phyloP scores from a whole-genome alignment of 495 filamentous ascomycete genomes.

The Apodospora peruviana region DNA sequence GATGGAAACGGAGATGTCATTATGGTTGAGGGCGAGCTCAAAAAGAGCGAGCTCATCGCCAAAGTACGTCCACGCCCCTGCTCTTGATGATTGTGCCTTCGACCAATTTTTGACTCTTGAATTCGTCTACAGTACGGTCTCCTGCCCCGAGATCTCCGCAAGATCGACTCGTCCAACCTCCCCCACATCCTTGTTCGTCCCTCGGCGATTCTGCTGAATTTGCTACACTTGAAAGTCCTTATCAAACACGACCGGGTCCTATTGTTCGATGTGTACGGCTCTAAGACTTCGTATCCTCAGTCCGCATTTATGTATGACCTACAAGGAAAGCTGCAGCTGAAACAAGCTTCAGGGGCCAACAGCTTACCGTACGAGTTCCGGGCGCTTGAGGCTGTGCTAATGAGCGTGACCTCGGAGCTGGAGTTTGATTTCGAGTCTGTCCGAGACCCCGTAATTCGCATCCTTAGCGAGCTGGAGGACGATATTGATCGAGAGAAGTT shows the following conservation, averaged over 20 bases:
- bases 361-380: slow-evolving; percentile 65
- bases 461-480: slow-evolving; percentile 87
- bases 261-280: slow-evolving; percentile 91
- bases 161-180: slow-evolving; percentile 97
- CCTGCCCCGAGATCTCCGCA: slow-evolving; percentile 90
- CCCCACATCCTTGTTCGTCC: slow-evolving; percentile 94
- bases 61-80: slow-evolving; percentile 56
- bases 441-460: slow-evolving; percentile 81
- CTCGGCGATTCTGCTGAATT: slow-evolving; percentile 88
- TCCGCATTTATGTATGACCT: slow-evolving; percentile 95
- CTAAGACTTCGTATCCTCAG: slow-evolving; percentile 90
- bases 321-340: slow-evolving; percentile 55
- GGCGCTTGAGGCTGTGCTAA: slow-evolving; percentile 74
- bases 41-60: slow-evolving; percentile 91
- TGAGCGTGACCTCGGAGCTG: slow-evolving; percentile 77
- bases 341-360: slow-evolving; percentile 42
- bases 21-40: slow-evolving; percentile 92
- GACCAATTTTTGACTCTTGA: background rate
- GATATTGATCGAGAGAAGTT: slow-evolving; percentile 96
- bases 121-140: slow-evolving; percentile 69
- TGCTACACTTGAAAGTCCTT: slow-evolving; percentile 86
- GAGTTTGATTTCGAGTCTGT: slow-evolving; percentile 93
- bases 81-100: background rate
- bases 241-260: slow-evolving; percentile 93
- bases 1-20: slow-evolving; percentile 90